These are phyloP conservation scores for Suillus brevipes DNA, from an alignment of 768 basidiomycete genomes.

Conservation along the genomic window DNA sequence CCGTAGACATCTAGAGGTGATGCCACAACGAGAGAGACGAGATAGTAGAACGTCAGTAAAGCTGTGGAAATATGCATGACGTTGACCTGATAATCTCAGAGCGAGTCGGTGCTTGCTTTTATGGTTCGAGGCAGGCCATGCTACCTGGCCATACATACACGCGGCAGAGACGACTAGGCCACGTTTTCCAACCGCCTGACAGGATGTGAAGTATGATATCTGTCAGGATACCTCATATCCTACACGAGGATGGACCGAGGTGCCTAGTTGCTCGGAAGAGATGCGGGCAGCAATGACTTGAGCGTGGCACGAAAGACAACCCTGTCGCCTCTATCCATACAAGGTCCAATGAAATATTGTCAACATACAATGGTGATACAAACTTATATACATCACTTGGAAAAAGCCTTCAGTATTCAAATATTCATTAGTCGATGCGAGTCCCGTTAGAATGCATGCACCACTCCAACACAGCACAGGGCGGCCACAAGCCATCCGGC, in stretches of 20 bases:
- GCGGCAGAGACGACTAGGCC: neutral
- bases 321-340: neutral
- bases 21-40: neutral
- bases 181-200: neutral
- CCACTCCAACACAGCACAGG: slow-evolving; percentile 56
- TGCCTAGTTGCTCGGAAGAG: slow-evolving; percentile 1
- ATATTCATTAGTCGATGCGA: slow-evolving; percentile 23
- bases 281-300: neutral
- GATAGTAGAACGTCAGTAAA: neutral
- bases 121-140: neutral
- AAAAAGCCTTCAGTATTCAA: neutral
- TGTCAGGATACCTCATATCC: neutral
- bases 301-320: neutral
- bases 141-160: neutral
- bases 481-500: slow-evolving; percentile 55
- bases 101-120: neutral
- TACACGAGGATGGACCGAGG: neutral
- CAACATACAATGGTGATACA: slow-evolving; percentile 3
- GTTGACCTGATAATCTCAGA: neutral
- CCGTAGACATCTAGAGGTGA: neutral
- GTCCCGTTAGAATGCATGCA: slow-evolving; percentile 64
- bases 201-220: neutral
- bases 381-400: slow-evolving; percentile 3
- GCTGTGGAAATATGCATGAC: neutral
- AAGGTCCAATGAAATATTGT: neutral